Conservation (phyloP, 768 basidiomycete species). For the Trametes maxima region DNA sequence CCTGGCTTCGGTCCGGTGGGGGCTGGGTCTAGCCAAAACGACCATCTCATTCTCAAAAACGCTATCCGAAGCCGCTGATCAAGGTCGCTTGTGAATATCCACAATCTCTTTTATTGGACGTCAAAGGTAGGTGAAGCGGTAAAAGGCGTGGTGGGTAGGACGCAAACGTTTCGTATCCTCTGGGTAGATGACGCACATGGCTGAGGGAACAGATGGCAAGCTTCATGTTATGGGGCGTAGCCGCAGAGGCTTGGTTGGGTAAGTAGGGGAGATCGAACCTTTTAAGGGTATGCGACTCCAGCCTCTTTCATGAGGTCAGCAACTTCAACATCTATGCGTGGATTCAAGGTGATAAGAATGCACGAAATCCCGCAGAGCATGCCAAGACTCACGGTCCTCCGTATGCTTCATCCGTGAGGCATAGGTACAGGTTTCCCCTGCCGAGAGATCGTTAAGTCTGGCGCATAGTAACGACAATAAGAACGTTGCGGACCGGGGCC, state of each 20-base stretch:
- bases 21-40: too few species aligned
- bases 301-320: constrained; percentile 49
- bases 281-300: constrained; percentile 38
- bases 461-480: neutral
- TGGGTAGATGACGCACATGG: neutral
- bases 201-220: neutral
- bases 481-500: constrained; percentile 48
- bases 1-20: too few species aligned
- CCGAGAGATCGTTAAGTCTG: neutral
- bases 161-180: too few species aligned
- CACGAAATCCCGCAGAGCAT: too few species aligned
- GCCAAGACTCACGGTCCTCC: constrained; percentile 47
- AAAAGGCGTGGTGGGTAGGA: too few species aligned
- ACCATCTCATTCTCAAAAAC: too few species aligned
- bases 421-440: constrained; percentile 51
- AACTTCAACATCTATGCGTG: constrained; percentile 48
- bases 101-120: too few species aligned
- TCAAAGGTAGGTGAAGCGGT: too few species aligned
- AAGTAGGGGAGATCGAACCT: neutral
- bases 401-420: constrained; percentile 63
- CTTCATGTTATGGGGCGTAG: too few species aligned
- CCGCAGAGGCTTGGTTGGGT: neutral
- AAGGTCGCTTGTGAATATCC: too few species aligned
- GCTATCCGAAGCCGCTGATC: too few species aligned
- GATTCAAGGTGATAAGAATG: neutral